Conservation (phyloP, 2,329 filamentous ascomycete species). For the Epichloe amarillans region DNA sequence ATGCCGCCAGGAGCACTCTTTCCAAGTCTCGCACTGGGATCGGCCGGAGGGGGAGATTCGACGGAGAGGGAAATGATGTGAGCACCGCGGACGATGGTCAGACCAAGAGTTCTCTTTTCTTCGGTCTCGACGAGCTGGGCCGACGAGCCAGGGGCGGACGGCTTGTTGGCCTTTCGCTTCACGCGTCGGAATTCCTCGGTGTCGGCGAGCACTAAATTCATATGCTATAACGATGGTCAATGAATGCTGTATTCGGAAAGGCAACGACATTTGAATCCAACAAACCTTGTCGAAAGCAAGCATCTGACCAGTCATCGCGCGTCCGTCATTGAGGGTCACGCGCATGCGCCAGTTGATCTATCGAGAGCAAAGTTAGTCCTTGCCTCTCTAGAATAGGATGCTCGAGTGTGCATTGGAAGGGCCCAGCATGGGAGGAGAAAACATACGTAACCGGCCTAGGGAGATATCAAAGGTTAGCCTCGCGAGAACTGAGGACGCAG, state of each 20-base stretch:
- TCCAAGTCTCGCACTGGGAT: slow-evolving; percentile 80
- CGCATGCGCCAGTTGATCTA: slow-evolving; percentile 99
- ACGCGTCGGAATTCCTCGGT: slow-evolving; percentile 94
- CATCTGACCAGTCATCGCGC: slow-evolving; percentile 97
- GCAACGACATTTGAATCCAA: slow-evolving; percentile 1
- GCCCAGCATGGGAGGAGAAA: not conserved
- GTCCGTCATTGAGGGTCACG: slow-evolving; percentile 84
- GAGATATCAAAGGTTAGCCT: slow-evolving; percentile 42
- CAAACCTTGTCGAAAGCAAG: slow-evolving; percentile 91
- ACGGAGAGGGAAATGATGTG: slow-evolving; percentile 92
- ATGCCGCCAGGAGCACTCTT: slow-evolving; percentile 56
- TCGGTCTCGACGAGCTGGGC: slow-evolving; percentile 71
- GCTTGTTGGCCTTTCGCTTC: slow-evolving; percentile 71
- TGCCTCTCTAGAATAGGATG: slow-evolving; percentile 16
- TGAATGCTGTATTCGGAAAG: not conserved
- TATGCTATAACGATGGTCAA: slow-evolving; percentile 52
- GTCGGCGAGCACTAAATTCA: slow-evolving; percentile 97
- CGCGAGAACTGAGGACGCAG: slow-evolving; percentile 27
- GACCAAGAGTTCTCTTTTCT: slow-evolving; percentile 92
- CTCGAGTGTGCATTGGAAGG: not conserved
- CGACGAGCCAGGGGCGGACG: slow-evolving; percentile 44
- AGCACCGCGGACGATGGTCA: slow-evolving; percentile 87
- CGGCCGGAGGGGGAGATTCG: slow-evolving; percentile 87
- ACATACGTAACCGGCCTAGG: slow-evolving; percentile 61
- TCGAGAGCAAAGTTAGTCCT: slow-evolving; percentile 3